Evolutionary conservation across 1,139 yeast genomes (phyloP).

Genomic region (Yamadazyma taylorii): DNA sequence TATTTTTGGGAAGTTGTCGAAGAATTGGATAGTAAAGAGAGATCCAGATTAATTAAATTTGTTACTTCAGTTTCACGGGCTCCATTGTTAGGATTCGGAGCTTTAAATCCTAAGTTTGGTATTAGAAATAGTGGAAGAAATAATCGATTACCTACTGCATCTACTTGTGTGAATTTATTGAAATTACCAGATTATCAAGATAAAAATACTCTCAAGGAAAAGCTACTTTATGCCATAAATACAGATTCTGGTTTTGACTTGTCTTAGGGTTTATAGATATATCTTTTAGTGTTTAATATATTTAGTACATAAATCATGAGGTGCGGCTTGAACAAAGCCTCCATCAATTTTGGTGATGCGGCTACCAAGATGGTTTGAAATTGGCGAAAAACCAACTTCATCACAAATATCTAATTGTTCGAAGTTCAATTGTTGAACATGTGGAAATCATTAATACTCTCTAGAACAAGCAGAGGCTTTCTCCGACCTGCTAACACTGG

Average conservation of each 20-base stretch:
- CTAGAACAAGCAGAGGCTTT: neutral
- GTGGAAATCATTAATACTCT: neutral
- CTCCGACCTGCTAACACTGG: neutral
- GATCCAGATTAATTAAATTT: conserved; percentile 68
- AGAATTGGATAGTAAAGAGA: conserved; percentile 64
- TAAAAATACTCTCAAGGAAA: conserved; percentile 55
- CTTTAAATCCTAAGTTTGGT: conserved; percentile 76
- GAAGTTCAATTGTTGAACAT: neutral
- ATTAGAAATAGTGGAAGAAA: conserved; percentile 67
- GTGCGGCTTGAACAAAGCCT: too few relatives aligned
- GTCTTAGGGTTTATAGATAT: too few relatives aligned
- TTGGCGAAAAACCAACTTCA: neutral
- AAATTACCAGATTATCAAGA: conserved; percentile 80
- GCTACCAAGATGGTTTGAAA: neutral
- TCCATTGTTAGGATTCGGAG: conserved; percentile 82
- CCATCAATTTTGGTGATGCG: too few relatives aligned
- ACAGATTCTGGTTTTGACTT: conserved; percentile 87
- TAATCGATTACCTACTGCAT: conserved; percentile 77
- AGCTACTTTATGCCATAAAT: conserved; percentile 73
- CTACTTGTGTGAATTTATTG: conserved; percentile 87
- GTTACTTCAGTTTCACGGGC: conserved; percentile 92
- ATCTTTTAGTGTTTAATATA: too few relatives aligned
- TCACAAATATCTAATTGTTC: too few relatives aligned
- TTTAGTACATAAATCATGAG: too few relatives aligned
- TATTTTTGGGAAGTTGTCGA: conserved; percentile 76